Evolutionary conservation across 345 rosid species (phyloP).

Genomic region (Lepidium sativum): DNA sequence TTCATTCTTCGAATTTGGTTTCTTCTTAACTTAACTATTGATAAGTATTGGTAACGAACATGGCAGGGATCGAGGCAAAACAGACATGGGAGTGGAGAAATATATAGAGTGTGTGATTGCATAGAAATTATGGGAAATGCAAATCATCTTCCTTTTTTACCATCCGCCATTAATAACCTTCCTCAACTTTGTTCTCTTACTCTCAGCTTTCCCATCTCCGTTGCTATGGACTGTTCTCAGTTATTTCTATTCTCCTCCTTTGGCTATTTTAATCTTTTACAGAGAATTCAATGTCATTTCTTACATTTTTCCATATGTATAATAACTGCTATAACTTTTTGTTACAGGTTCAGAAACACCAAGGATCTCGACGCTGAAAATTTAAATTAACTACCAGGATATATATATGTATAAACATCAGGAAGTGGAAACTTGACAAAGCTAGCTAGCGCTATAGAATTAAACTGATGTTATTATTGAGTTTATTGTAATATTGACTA

Average conservation of each 20-base stretch:
- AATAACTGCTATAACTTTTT: neutral
- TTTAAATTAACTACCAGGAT: neutral
- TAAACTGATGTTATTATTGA: neutral
- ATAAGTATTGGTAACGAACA: too few relatives aligned
- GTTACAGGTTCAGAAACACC: slow-evolving; percentile 20
- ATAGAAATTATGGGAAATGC: slow-evolving; percentile 31
- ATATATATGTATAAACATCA: neutral
- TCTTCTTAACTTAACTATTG: neutral
- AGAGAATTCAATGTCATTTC: neutral
- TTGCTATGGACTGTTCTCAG: slow-evolving; percentile 34
- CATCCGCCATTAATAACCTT: slow-evolving; percentile 11
- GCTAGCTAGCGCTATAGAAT: neutral
- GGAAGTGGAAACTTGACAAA: slow-evolving; percentile 1
- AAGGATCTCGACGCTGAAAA: neutral
- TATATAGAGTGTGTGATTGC: slow-evolving; percentile 30
- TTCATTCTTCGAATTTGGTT: neutral
- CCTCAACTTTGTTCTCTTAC: slow-evolving; percentile 26
- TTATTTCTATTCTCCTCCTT: neutral
- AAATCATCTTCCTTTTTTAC: slow-evolving; percentile 23
- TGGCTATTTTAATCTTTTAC: neutral
- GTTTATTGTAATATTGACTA: neutral
- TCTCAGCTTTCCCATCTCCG: slow-evolving; percentile 40
- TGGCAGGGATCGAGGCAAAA: slow-evolving; percentile 3
- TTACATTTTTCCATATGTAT: neutral
- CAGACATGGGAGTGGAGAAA: neutral